Evolutionary conservation across 805 yeast species (phyloP), one percentile per base, ranked within the genome.

Genomic region (Cyberlindnera xishuangbannaensis): DNA sequence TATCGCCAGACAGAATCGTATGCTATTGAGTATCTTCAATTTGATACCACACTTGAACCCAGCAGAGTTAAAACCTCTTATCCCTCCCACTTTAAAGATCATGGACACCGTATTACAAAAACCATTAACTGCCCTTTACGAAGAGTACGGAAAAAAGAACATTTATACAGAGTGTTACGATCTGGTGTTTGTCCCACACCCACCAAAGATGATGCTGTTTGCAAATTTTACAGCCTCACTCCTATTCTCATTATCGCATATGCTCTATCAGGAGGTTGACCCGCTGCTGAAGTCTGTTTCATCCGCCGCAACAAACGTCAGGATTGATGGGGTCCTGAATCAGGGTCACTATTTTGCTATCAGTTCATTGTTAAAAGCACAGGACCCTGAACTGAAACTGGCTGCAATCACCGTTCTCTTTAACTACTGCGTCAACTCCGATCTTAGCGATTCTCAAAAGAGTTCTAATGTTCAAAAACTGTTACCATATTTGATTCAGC

Each of bases 1-100:
- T n/a, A 15, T 13, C 4, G 18, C 13, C 2, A 20, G 14, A 6
- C 19, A 32, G 10, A 39, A 34, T 9, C 37, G 41, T 0, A 22
- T 47, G 1, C 30, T 44, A 13, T 13, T 31, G 8, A 34, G 36
- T 5, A 42, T 49, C 5, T 44, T 47, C 24, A 31, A 30, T 8
- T 35, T 50, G 9, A 24, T 50, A 8, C 53, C 55, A 15, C 50
- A 40, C 15, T 33, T 50, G 28, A 41, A 46, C 23, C 47, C 53
- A 16, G 2, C 30, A 0, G 43, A 40, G 1, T 24, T 42, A 17
- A 40, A 37, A n/a, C 7, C 8, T 7, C 33, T 48, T n/a, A 27
- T 45, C 4, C 27, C 25, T 6, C 39, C 47, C 7, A 19, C 39
- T 1, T 11, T 49, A 3, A 28, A 23, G 9, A 37, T 43, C 4